Evolutionary conservation across 306 rosid species (phyloP).

Genomic region (Mimosa bimucronata): DNA sequence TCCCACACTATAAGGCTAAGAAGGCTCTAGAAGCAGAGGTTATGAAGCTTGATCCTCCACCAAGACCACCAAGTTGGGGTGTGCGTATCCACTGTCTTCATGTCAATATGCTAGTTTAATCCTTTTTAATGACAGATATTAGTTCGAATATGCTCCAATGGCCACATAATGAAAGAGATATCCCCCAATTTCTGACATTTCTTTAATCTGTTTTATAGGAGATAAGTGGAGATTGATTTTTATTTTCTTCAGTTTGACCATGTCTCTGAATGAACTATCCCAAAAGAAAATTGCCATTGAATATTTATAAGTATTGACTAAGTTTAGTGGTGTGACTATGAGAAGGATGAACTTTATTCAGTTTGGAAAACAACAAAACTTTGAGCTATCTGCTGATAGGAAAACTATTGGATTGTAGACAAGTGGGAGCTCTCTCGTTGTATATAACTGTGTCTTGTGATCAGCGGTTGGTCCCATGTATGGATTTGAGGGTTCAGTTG

Average conservation of each 20-base stretch:
- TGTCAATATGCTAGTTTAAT: constrained; percentile 29
- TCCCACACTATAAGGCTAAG: constrained; percentile 88
- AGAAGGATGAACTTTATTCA: background rate
- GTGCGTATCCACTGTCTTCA: constrained; percentile 54
- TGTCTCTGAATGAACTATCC: background rate
- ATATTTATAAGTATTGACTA: background rate
- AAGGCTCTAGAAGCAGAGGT: constrained; percentile 81
- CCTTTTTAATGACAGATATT: constrained; percentile 1
- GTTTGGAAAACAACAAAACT: background rate
- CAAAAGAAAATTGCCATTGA: background rate
- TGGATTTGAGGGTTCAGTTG: background rate
- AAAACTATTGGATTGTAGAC: background rate
- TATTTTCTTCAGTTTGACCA: background rate
- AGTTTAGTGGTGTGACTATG: background rate
- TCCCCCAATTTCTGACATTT: too few species aligned
- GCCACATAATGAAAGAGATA: background rate
- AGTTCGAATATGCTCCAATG: constrained; percentile 18
- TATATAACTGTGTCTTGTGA: background rate
- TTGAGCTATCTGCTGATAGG: background rate
- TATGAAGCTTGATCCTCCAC: constrained; percentile 90
- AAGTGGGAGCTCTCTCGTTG: background rate
- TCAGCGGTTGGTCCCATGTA: background rate
- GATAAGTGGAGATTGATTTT: too few species aligned
- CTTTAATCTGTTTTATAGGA: too few species aligned
- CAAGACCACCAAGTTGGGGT: constrained; percentile 91